Evolutionary conservation across 2,329 filamentous ascomycete species (phyloP).

Genomic region (Botryosphaeria dothidea): DNA sequence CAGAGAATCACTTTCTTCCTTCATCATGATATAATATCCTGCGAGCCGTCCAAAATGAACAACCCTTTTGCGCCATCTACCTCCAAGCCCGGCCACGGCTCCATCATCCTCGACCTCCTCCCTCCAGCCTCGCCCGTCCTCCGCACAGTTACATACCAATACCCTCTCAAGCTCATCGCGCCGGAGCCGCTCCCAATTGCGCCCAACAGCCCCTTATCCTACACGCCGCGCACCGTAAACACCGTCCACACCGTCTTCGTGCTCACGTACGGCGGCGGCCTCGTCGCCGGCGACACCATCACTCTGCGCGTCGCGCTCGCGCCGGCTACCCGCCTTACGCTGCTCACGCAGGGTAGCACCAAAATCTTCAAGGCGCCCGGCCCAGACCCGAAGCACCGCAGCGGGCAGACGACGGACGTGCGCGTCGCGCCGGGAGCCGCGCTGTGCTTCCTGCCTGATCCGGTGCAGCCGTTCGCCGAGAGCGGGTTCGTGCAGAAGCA

Average conservation of each 20-base stretch:
- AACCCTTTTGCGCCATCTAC: constrained; percentile 78
- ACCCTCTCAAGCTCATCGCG: constrained; percentile 90
- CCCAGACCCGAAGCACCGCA: constrained; percentile 31
- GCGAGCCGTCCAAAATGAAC: constrained; percentile 22
- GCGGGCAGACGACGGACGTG: constrained; percentile 52
- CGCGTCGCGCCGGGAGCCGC: constrained; percentile 51
- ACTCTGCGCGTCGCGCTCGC: constrained; percentile 69
- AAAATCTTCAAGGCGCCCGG: constrained; percentile 76
- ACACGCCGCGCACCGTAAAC: constrained; percentile 11
- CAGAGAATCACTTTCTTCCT: not conserved
- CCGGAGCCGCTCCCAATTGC: constrained; percentile 66
- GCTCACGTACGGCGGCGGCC: constrained; percentile 89
- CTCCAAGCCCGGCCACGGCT: constrained; percentile 75
- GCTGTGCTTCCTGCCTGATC: constrained; percentile 76
- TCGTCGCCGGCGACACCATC: constrained; percentile 85
- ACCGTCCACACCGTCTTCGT: constrained; percentile 75
- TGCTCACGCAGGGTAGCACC: constrained; percentile 73
- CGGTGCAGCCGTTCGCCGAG: constrained; percentile 84
- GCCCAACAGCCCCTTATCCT: constrained; percentile 31
- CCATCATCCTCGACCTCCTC: constrained; percentile 70
- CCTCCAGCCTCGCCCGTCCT: constrained; percentile 72
- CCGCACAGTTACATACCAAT: constrained; percentile 79
- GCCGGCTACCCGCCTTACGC: constrained; percentile 62
- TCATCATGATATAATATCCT: not conserved
- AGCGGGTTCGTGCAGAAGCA: constrained; percentile 86